Percentiles rank a stretch among this genome's conserved stretches.
Conservation (phyloP, 257 asterid genomes). For the Nicotiana noctiflora region DNA sequence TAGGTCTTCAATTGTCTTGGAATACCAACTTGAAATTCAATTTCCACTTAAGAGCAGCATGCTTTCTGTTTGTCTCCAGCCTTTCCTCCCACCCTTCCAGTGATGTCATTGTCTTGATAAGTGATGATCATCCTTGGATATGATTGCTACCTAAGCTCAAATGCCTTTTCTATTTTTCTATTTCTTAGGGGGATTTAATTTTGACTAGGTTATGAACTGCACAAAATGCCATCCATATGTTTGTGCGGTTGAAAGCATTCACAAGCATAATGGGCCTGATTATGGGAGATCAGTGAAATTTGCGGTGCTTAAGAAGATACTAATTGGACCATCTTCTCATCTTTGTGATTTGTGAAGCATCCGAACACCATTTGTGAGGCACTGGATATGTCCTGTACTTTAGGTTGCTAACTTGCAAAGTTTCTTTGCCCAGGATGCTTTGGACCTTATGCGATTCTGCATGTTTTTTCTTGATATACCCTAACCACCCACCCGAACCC, state of each 20-base stretch:
- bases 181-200: background rate
- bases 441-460: background rate
- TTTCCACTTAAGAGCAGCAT: too few relatives aligned
- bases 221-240: background rate
- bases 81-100: background rate
- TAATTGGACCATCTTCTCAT: background rate
- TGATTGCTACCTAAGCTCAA: background rate
- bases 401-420: background rate
- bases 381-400: background rate
- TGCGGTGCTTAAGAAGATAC: background rate
- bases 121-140: background rate
- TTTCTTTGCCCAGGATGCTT: background rate
- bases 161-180: background rate
- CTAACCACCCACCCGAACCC: background rate
- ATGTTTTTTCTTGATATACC: background rate
- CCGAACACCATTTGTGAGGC: background rate
- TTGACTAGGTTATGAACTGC: background rate
- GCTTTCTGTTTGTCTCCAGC: background rate
- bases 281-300: background rate
- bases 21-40: background rate
- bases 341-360: background rate
- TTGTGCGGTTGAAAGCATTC: background rate
- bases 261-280: background rate
- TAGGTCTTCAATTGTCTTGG: too few relatives aligned
- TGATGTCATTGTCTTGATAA: background rate